These are phyloP conservation scores for Cladorrhinum sp. DNA, from an alignment of 2,329 filamentous ascomycete species.

Conservation along the genomic window DNA sequence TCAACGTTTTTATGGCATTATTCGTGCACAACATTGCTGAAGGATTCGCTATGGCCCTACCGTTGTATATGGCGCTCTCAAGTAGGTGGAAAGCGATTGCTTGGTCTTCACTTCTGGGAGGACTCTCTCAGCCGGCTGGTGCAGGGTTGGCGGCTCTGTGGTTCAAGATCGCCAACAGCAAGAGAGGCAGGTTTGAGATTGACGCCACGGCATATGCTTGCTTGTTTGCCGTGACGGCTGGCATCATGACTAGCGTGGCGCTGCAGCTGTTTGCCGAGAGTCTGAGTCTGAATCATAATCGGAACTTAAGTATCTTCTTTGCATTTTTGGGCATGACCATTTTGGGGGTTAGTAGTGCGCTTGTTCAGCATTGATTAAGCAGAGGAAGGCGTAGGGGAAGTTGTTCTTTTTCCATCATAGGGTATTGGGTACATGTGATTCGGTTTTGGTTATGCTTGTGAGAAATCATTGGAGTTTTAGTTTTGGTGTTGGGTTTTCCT, in stretches of 20 bases:
- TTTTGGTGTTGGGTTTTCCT: no score
- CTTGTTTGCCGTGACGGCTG: constrained; percentile 85
- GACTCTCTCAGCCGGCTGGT: constrained; percentile 81
- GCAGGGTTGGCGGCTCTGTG: constrained; percentile 80
- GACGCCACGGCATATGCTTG: constrained; percentile 65
- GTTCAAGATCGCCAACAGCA: constrained; percentile 65
- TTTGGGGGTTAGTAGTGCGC: constrained; percentile 76
- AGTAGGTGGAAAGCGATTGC: constrained; percentile 78
- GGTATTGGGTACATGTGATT: no score
- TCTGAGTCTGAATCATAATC: constrained; percentile 75
- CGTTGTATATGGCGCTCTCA: constrained; percentile 84
- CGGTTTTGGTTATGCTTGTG: no score
- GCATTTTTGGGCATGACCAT: constrained; percentile 85
- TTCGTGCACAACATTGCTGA: constrained; percentile 99
- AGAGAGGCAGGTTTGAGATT: constrained; percentile 45
- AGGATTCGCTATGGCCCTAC: constrained; percentile 90
- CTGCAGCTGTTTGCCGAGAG: constrained; percentile 86
- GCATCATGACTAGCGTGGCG: constrained; percentile 93
- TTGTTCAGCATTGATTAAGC: constrained; percentile 11
- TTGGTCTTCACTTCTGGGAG: constrained; percentile 80
- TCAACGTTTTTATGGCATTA: constrained; percentile 90
- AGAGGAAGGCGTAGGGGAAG: no score
- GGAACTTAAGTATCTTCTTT: constrained; percentile 73
- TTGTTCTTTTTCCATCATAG: no score
- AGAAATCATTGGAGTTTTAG: no score